These are phyloP conservation scores for Castanopsis chinensis DNA, from an alignment of 306 rosid genomes.

Conservation along the genomic window DNA sequence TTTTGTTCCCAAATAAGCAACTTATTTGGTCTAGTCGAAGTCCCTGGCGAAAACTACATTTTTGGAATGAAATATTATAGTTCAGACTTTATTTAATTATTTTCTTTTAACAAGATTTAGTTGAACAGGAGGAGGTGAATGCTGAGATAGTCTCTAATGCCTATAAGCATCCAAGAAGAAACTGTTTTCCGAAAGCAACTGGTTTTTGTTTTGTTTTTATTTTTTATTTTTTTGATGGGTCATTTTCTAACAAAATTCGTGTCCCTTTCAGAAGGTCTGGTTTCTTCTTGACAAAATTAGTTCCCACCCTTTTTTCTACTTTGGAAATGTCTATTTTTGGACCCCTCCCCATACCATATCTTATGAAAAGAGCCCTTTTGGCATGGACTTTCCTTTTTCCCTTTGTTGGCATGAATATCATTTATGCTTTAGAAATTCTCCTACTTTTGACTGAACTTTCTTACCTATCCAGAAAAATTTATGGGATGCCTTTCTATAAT, in stretches of 20 bases:
- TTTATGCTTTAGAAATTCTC: constrained; percentile 35
- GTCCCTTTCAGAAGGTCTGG: constrained; percentile 53
- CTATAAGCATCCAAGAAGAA: constrained; percentile 39
- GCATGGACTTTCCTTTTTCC: constrained; percentile 50
- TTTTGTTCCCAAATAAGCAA: constrained; percentile 41
- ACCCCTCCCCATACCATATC: constrained; percentile 38
- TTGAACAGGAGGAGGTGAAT: constrained; percentile 15
- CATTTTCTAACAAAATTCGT: constrained; percentile 38
- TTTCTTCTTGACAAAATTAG: constrained; percentile 14
- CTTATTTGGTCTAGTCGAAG: constrained; percentile 51
- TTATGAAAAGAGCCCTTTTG: constrained; percentile 49
- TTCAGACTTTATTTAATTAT: background rate
- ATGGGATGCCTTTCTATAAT: constrained; percentile 35
- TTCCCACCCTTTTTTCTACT: constrained; percentile 10
- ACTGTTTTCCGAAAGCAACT: constrained; percentile 40
- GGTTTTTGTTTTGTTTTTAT: constrained; percentile 12
- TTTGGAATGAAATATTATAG: background rate
- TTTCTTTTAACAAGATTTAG: background rate
- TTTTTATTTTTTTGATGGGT: constrained; percentile 33
- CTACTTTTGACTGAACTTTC: constrained; percentile 59
- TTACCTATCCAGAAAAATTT: constrained; percentile 30
- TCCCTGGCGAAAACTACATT: background rate
- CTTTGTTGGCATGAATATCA: constrained; percentile 70
- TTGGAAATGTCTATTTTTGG: constrained; percentile 51
- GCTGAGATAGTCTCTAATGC: constrained; percentile 10